These are phyloP conservation scores for Arthrobotrys musiformis DNA, from an alignment of 2,329 filamentous ascomycete species.

Conservation along the genomic window DNA sequence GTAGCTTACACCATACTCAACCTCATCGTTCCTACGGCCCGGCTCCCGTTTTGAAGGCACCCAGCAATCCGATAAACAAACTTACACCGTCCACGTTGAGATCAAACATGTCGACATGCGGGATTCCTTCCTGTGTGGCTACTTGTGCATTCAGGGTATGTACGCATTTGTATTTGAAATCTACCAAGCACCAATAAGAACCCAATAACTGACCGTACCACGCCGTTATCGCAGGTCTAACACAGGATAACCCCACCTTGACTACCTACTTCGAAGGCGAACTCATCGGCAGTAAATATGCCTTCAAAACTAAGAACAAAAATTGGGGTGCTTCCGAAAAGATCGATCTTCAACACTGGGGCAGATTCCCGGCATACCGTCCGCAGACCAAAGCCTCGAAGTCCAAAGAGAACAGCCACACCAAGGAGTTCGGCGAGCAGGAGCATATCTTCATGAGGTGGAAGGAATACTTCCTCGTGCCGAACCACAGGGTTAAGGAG, in stretches of 20 bases:
- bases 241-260: constrained; percentile 94
- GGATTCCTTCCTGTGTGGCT: constrained; percentile 94
- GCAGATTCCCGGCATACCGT: constrained; percentile 85
- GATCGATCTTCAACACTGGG: constrained; percentile 92
- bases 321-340: constrained; percentile 93
- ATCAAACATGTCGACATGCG: constrained; percentile 95
- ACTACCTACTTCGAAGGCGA: constrained; percentile 99
- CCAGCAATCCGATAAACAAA: constrained; percentile 90
- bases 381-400: constrained; percentile 71
- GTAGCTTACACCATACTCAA: constrained; percentile 79
- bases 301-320: constrained; percentile 88
- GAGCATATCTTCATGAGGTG: constrained; percentile 98
- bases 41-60: constrained; percentile 90
- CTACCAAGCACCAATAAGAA: not conserved
- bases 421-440: constrained; percentile 77
- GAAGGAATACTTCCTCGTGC: constrained; percentile 98
- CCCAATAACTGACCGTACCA: constrained; percentile 8
- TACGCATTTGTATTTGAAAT: no score
- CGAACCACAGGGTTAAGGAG: constrained; percentile 88
- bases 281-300: constrained; percentile 93
- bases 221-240: constrained; percentile 73
- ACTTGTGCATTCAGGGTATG: constrained; percentile 89
- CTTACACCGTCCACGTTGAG: constrained; percentile 95
- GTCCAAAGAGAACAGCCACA: constrained; percentile 65
- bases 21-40: constrained; percentile 84